These are phyloP conservation scores for Alloteropsis angusta DNA, from an alignment of 202 grass and related monocot genomes.

Conservation along the genomic window DNA sequence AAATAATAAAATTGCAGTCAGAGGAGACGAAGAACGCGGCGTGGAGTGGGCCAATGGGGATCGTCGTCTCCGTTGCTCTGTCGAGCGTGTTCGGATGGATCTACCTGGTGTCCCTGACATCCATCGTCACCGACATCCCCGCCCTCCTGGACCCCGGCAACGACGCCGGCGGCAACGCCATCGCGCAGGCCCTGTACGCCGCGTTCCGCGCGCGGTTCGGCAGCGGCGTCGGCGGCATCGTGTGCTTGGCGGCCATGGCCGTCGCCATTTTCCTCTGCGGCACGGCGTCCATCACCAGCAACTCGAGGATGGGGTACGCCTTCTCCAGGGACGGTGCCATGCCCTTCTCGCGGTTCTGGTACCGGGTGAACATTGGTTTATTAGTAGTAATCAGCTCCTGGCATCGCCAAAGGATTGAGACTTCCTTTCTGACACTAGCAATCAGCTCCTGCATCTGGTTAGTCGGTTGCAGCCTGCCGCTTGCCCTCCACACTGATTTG, in stretches of 20 bases:
- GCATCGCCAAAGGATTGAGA: no score
- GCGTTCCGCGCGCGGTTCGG: constrained; percentile 51
- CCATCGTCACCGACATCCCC: constrained; percentile 49
- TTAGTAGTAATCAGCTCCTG: no score
- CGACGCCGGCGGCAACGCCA: constrained; percentile 71
- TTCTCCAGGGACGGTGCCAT: constrained; percentile 73
- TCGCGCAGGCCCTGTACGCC: constrained; percentile 58
- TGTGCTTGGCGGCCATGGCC: constrained; percentile 48
- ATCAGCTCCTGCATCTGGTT: no score
- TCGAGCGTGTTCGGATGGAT: constrained; percentile 60
- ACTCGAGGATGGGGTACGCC: constrained; percentile 82
- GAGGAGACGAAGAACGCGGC: constrained; percentile 86
- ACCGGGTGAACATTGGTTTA: constrained; percentile 67
- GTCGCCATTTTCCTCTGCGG: constrained; percentile 68
- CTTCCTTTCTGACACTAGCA: no score
- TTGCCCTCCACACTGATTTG: no score
- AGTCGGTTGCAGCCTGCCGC: no score
- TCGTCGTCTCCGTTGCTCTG: constrained; percentile 43
- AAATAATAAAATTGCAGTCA: constrained; percentile 28
- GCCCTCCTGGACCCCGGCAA: constrained; percentile 44
- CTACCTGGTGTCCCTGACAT: constrained; percentile 53
- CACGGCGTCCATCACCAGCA: constrained; percentile 41
- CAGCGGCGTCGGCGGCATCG: constrained; percentile 45
- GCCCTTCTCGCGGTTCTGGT: constrained; percentile 49
- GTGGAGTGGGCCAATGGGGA: constrained; percentile 53